Base-by-base conservation (phyloP, 164 flowering plant species). In the Nelumbo lutea region DNA sequence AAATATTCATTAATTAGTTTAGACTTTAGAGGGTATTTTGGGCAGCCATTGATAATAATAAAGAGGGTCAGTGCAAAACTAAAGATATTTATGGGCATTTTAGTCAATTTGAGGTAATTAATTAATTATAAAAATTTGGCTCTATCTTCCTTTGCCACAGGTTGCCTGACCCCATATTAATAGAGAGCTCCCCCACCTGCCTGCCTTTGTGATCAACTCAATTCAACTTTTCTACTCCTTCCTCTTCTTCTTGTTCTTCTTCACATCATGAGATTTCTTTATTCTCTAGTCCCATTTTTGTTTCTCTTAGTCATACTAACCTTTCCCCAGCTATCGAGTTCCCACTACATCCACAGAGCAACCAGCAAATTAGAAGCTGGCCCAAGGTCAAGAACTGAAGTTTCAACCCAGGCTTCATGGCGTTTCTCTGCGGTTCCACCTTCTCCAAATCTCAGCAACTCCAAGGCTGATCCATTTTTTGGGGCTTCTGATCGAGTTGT, bases 401-500 rank as follows among this genome's bases (percentile, higher is more conserved):
- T 69, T 6, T 43, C 52, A 0, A 43, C 53, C 38, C 59, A 45
- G n/a, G 27, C 62, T 0, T 52, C 70, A n/a, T 40, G 65, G 74
- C 59, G 46, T 11, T 69, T 15, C 64, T 61, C 67, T 15, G 52
- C 64, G 9, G 57, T 13, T 13, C 56, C 73, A 45, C 70, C 73
- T 39, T 46, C 59, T 59, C 46, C 67, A 9, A 59, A 65, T 41
- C 50, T 61, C 13, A 65, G 64, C 27, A 43, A 47, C 11, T 45
- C 44, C 10, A 70, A 68, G 13, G 8, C 14, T 57, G 40, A 57
- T 53, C 70, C 58, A 27, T 58, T 59, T 10, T 70, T 59, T 43
- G 79, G 73, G n/a, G 72, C 60, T 74, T 79, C 81, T 0, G 59
- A 69, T 42, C 68, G 77, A 50, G 14, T 61, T 13, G 79, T 75